A percentile compares a stretch with the other conserved stretches of the same genome.
Conservation (phyloP, 2,329 filamentous ascomycete genomes). For the Didymella pomorum region DNA sequence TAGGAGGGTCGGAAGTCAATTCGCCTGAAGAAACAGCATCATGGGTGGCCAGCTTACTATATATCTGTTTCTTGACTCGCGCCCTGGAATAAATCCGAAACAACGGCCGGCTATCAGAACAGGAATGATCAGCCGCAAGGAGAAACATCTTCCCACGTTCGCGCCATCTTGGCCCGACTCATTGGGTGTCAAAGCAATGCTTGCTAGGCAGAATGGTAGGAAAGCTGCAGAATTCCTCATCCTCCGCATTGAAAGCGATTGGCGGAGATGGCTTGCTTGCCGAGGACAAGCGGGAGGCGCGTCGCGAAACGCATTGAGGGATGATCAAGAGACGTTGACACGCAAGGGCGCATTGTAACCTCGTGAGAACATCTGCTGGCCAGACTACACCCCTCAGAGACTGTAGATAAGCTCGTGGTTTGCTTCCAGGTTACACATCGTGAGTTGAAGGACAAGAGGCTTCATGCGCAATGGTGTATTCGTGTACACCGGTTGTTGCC, state of each 20-base stretch:
- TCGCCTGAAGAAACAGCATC: conserved; percentile 27
- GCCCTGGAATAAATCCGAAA: conserved; percentile 37
- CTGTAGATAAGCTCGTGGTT: conserved; percentile 13
- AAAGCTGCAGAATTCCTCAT: conserved; percentile 30
- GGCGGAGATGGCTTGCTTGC: conserved; percentile 26
- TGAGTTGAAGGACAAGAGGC: conserved; percentile 7
- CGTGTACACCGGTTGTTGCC: conserved; percentile 3
- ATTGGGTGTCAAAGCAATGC: conserved; percentile 22
- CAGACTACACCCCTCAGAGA: conserved; percentile 7
- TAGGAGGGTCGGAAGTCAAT: conserved; percentile 28
- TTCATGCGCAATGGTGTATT: conserved; percentile 17
- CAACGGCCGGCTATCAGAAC: conserved; percentile 30
- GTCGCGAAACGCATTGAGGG: conserved; percentile 28
- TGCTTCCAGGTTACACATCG: conserved; percentile 12
- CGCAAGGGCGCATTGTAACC: conserved; percentile 30
- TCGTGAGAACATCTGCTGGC: conserved; percentile 11
- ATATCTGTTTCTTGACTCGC: conserved; percentile 26
- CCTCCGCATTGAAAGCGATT: conserved; percentile 28
- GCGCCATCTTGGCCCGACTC: conserved; percentile 28
- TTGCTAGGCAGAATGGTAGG: conserved; percentile 20
- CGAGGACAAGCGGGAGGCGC: conserved; percentile 15
- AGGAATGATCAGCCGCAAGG: conserved; percentile 44
- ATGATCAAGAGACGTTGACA: conserved; percentile 26
- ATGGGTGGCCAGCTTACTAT: conserved; percentile 31
- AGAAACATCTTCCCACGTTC: conserved; percentile 37